Base-by-base conservation (phyloP, 2,329 filamentous ascomycete species). In the Fusarium guadeloupense region DNA sequence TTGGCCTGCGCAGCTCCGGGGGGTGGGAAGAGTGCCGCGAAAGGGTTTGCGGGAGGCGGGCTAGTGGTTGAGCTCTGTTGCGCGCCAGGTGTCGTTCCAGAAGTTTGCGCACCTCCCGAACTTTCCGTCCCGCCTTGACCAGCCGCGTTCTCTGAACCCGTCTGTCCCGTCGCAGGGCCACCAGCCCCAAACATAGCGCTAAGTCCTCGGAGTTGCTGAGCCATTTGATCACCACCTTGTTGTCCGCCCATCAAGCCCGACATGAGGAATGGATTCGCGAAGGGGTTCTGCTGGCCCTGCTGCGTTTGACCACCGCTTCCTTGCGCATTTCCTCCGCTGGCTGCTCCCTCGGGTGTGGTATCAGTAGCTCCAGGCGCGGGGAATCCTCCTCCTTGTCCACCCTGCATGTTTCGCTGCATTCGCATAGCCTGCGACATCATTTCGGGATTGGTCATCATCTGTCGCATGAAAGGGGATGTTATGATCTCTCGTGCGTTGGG, bases 341-440 rank as follows among this genome's bases (percentile, higher is more conserved):
- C 66, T 70, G 76, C 66, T 55, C 71, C 71, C 54, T 80, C 81
- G 86, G 88, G 87, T 4, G 93, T 96, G 25, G 87, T 96, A 75
- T 97, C 93, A 30, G 94, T 98, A 17, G 90, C 88, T 9, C 95
- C 95, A 3, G 95, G 95, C 43, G 94, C 94, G 12, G 95, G 93
- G 73, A 99, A 98, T 6, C 86, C 81, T 35, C 78, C 79, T 34
- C 77, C 79, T 56, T 76, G 81, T 43, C 79, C 80, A 50, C 82
- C 84, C 38, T 80, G 83, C 78, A 89, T 82, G 79, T 88, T 85
- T 53, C 90, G 84, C 72, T 93, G 90, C 87, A 98, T 89, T 59
- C 92, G 87, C 70, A 92, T 86, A 69, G 93, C 92, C 74, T 91
- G 88, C 54, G 92, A 84, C 64, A 99, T 85, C 68, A 92, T 87